phyloP scores from a whole-genome alignment of 768 basidiomycete species.

The Cystobasidiopsis lactophilus region DNA sequence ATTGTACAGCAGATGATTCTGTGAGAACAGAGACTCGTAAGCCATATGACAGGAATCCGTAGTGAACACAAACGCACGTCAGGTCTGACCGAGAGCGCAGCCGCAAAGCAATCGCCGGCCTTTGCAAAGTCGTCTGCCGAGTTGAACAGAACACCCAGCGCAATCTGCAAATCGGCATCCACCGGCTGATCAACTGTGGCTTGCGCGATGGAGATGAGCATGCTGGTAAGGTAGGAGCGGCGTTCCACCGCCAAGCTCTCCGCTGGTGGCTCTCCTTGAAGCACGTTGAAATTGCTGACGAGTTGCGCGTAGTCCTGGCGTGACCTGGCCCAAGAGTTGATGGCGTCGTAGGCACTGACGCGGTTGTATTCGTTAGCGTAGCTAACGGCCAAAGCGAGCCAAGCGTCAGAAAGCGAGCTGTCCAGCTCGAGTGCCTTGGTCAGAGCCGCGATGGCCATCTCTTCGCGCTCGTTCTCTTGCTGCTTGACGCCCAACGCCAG shows the following conservation, averaged over 20 bases:
- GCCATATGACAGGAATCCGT: constrained; percentile 13
- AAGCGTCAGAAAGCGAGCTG: constrained; percentile 41
- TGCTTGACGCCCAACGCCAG: constrained; percentile 84
- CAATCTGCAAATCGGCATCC: constrained; percentile 88
- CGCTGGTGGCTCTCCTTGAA: constrained; percentile 19
- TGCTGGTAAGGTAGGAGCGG: constrained; percentile 37
- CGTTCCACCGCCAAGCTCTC: constrained; percentile 9
- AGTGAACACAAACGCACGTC: constrained; percentile 42
- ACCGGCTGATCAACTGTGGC: constrained; percentile 32
- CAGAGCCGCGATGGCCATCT: constrained; percentile 67
- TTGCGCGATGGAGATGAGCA: constrained; percentile 60
- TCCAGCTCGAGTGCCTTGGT: constrained; percentile 59
- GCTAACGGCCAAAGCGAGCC: constrained; percentile 76
- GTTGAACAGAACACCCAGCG: constrained; percentile 77
- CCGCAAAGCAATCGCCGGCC: constrained; percentile 78
- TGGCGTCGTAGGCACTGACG: constrained; percentile 47
- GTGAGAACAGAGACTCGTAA: constrained; percentile 1
- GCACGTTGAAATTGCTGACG: constrained; percentile 28
- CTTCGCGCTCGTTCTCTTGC: constrained; percentile 91
- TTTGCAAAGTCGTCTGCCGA: constrained; percentile 79
- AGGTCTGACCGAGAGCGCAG: constrained; percentile 68
- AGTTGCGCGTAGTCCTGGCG: constrained; percentile 30
- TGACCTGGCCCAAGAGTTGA: constrained; percentile 63
- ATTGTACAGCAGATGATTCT: constrained; percentile 88
- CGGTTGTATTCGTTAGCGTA: constrained; percentile 74